Evolutionary conservation across 2,329 filamentous ascomycete genomes (phyloP).

Genomic region (Orbilia blumenaviensis): DNA sequence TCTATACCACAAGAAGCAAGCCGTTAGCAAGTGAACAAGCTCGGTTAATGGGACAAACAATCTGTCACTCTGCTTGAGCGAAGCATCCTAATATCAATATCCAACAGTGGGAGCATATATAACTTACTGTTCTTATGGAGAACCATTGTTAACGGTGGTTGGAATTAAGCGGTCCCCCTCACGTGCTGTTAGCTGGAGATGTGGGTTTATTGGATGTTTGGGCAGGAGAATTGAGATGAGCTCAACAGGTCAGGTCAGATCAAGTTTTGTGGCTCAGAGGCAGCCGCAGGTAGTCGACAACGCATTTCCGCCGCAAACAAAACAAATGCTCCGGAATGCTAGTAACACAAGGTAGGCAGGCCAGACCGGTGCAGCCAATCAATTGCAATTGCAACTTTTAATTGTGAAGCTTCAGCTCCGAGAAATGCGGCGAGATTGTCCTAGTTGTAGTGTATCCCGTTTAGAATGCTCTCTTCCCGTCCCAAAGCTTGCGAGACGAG

Average conservation of each 20-base stretch:
- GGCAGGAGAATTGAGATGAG: slow-evolving; percentile 41
- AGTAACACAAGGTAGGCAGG: too few relatives aligned
- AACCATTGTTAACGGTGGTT: slow-evolving; percentile 54
- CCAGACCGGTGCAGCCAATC: too few relatives aligned
- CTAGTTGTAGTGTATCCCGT: neutral
- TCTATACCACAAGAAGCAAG: slow-evolving; percentile 48
- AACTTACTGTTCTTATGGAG: slow-evolving; percentile 58
- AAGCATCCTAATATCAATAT: too few relatives aligned
- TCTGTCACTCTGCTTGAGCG: too few relatives aligned
- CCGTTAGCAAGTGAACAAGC: neutral
- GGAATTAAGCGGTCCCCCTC: neutral
- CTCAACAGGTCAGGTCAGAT: neutral
- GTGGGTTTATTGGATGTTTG: slow-evolving; percentile 26
- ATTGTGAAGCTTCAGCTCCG: too few relatives aligned
- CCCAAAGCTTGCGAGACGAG: neutral
- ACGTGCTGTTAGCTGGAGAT: slow-evolving; percentile 6
- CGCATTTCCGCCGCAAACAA: slow-evolving; percentile 17
- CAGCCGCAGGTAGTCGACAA: slow-evolving; percentile 31
- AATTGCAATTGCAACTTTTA: too few relatives aligned
- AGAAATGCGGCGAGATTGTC: neutral
- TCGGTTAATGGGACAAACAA: neutral
- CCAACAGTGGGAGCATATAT: too few relatives aligned
- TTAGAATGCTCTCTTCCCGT: neutral
- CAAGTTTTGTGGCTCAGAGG: slow-evolving; percentile 24
- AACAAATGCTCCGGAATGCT: too few relatives aligned